Percentiles rank a stretch among this genome's conserved stretches.
Evolutionary conservation across 371 early-diverging fungal genomes (phyloP).

Genomic region (Mortierella sp.): DNA sequence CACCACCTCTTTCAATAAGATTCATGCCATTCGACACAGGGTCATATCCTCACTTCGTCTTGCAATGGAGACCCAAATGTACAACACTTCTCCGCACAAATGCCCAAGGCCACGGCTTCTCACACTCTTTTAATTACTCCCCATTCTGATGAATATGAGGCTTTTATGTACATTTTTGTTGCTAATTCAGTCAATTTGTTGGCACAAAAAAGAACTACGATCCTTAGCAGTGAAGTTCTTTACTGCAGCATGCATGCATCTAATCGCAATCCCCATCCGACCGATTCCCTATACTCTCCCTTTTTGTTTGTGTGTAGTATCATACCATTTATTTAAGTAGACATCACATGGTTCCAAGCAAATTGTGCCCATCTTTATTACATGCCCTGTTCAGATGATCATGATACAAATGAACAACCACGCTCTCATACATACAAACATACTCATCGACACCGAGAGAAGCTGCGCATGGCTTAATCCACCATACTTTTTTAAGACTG

Average conservation of each 20-base stretch:
- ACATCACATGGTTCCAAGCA: constrained; percentile 23
- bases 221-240: not conserved
- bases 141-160: not conserved
- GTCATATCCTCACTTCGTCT: no score
- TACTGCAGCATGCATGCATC: not conserved
- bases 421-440: not conserved
- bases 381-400: constrained; percentile 16
- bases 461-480: not conserved
- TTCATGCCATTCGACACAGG: not conserved
- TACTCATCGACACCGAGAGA: not conserved
- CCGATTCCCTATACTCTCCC: not conserved
- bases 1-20: not conserved
- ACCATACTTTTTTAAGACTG: not conserved
- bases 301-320: not conserved
- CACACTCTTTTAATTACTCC: not conserved
- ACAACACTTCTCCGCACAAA: no score
- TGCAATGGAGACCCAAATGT: no score
- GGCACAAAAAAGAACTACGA: not conserved
- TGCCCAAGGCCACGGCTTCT: not conserved
- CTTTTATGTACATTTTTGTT: not conserved
- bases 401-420: constrained; percentile 5
- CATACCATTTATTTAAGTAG: not conserved
- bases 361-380: not conserved
- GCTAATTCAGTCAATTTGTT: not conserved
- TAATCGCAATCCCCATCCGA: not conserved